These are phyloP conservation scores for Pythium rhizo-oryzae DNA, from an alignment of 352 stramenopile species.

Conservation along the genomic window DNA sequence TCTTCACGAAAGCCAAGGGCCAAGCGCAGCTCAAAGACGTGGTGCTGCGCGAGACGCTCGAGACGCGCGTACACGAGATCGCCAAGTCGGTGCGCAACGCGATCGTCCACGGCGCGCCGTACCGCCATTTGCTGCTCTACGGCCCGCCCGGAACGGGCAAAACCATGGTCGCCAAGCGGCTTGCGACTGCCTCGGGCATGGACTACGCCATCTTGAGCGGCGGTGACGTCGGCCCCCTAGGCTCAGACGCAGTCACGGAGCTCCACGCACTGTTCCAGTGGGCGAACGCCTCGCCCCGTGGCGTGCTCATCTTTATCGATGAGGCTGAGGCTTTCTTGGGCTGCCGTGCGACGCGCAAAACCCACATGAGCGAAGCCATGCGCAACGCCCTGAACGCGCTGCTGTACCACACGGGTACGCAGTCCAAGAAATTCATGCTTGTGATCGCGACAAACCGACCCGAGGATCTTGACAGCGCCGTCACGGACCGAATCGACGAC, in stretches of 20 bases:
- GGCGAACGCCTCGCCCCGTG: constrained; percentile 70
- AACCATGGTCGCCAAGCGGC: constrained; percentile 85
- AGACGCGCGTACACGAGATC: constrained; percentile 68
- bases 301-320: constrained; percentile 89
- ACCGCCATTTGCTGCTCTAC: constrained; percentile 85
- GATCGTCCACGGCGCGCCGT: constrained; percentile 63
- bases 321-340: constrained; percentile 85
- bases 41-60: constrained; percentile 49
- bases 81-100: constrained; percentile 64
- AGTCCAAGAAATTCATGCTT: constrained; percentile 77
- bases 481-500: constrained; percentile 85
- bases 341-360: constrained; percentile 74
- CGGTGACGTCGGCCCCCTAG: constrained; percentile 82
- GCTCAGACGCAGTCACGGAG: constrained; percentile 74
- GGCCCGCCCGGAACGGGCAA: constrained; percentile 86
- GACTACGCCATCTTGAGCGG: constrained; percentile 88
- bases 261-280: constrained; percentile 84
- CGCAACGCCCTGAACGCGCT: constrained; percentile 83
- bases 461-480: constrained; percentile 73
- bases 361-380: constrained; percentile 85
- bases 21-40: constrained; percentile 62
- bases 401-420: constrained; percentile 77
- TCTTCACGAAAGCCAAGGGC: constrained; percentile 31
- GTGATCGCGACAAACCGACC: constrained; percentile 87
- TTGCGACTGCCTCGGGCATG: constrained; percentile 68